Evolutionary conservation across 192 early-diverging fungal species (phyloP), one percentile per base, ranked within the genome.

Genomic region (Mortierella antarctica): DNA sequence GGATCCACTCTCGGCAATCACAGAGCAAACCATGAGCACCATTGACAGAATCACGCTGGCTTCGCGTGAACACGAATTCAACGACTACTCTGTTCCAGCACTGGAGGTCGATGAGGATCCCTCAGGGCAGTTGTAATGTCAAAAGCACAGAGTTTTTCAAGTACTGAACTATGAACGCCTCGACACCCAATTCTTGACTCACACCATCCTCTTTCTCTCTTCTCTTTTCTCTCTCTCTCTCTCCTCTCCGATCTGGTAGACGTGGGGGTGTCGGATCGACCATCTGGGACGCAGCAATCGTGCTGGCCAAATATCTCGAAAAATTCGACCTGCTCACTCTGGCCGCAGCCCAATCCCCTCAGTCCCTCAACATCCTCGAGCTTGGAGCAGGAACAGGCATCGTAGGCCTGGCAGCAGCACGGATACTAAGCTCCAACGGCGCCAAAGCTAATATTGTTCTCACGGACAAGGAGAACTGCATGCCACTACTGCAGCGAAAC

Each of bases 301-400:
- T 80, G 6, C 55, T 80, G 17, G 41, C 70, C 10, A 80, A 80
- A 61, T 80, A 72, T 39, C 48, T 80, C 7, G 77, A 80, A 15
- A 54, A 57, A 7, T 60, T 57, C 4, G 18, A 55, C 7, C 17
- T 70, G 21, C 52, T 62, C 59, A 3, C 8, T 15, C 6, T 53
- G 10, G 17, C 55, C 18, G 15, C 31, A 7, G 11, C 52, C 4
- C 13, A 23, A 12, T 67, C 57, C 0, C 13, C 21, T 1, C 31
- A 13, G 8, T 20, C 65, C 4, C 17, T 80, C 21, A 71, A 67
- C 7, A 58, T 83, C 9, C 65, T 91, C 20, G 90, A 91, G 56
- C 70, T 91, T 40, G 90, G 90, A 55, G 50, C 84, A 10, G 90
- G 90, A n/a, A 89, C 88, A 17, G 90, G 90, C 6, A 59, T 90